Conservation (phyloP, 139 green algal species). For the Medakamo hakoo region DNA sequence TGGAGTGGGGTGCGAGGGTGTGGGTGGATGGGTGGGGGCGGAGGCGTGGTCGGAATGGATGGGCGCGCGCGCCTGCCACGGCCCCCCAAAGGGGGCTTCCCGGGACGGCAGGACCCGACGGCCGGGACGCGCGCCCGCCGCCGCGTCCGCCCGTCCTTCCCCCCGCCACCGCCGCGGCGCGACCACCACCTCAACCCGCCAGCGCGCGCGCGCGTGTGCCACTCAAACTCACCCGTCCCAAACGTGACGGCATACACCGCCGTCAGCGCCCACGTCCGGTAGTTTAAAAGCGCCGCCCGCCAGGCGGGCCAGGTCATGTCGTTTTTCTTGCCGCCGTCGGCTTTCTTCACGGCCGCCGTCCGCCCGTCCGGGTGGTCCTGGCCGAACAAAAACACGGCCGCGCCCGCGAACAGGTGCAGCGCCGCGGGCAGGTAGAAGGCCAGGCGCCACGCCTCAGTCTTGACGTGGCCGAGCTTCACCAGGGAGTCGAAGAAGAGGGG, state of each 20-base stretch:
- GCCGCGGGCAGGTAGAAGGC: constrained; percentile 74
- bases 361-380: constrained; percentile 63
- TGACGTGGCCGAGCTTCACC: constrained; percentile 8
- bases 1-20: no score
- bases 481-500: constrained; percentile 59
- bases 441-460: constrained; percentile 65
- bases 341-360: constrained; percentile 32
- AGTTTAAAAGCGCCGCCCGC: constrained; percentile 23
- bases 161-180: no score
- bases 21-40: no score
- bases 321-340: constrained; percentile 43
- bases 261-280: constrained; percentile 19
- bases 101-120: no score
- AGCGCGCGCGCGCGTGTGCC: no score
- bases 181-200: no score
- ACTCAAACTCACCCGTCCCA: no score
- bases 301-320: constrained; percentile 22
- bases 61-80: no score
- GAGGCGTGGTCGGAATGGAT: no score
- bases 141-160: no score
- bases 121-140: no score
- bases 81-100: no score
- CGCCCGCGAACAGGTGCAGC: constrained; percentile 47
- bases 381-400: constrained; percentile 33
- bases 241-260: neutral